phyloP scores from a whole-genome alignment of 202 grass and related monocot genomes.

The Setaria viridis region DNA sequence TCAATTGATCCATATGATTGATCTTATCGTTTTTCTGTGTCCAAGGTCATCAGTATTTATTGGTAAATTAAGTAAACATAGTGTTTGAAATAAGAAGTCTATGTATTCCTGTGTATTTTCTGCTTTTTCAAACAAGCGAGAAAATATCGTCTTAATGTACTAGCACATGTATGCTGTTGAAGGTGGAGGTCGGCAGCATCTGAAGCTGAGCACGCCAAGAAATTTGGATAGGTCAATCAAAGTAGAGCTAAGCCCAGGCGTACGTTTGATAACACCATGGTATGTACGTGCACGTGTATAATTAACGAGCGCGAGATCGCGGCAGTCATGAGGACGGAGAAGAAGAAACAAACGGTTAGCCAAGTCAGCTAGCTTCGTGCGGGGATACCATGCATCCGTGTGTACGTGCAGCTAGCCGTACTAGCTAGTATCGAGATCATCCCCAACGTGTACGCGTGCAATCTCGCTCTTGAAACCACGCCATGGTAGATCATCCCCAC shows the following conservation, averaged over 20 bases:
- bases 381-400: too few relatives aligned
- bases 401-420: too few relatives aligned
- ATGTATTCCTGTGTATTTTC: background rate
- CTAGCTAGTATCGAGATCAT: too few relatives aligned
- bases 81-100: background rate
- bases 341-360: background rate
- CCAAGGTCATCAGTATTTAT: background rate
- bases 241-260: background rate
- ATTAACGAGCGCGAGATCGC: background rate
- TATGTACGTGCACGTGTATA: background rate
- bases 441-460: too few relatives aligned
- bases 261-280: background rate
- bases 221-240: background rate
- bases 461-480: background rate
- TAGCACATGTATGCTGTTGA: background rate
- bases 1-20: background rate
- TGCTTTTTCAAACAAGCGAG: slow-evolving; percentile 5
- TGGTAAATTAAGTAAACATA: slow-evolving; percentile 6
- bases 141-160: background rate
- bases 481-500: too few relatives aligned
- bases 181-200: background rate
- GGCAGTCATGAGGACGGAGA: too few relatives aligned
- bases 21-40: background rate
- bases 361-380: background rate
- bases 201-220: background rate